Evolutionary conservation across 768 basidiomycete species (phyloP).

Genomic region (Gymnopilus dilepis): DNA sequence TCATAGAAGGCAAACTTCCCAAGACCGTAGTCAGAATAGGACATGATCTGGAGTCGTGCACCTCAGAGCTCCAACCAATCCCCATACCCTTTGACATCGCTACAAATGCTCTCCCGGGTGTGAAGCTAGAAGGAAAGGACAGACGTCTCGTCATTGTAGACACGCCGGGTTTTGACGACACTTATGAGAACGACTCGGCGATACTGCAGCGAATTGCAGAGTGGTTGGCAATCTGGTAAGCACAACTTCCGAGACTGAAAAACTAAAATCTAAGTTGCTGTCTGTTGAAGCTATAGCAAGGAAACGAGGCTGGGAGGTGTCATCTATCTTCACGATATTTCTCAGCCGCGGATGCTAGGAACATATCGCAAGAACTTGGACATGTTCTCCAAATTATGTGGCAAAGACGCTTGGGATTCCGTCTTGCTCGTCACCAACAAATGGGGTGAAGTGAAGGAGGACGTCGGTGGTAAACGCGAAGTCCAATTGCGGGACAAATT

Average conservation of each 20-base stretch:
- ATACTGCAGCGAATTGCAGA: slow-evolving; percentile 3
- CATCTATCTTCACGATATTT: slow-evolving; percentile 16
- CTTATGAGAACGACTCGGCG: neutral
- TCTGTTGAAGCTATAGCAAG: neutral
- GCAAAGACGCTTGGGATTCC: neutral
- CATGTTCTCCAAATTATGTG: slow-evolving; percentile 8
- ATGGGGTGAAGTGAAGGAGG: neutral
- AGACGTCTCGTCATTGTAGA: slow-evolving; percentile 7
- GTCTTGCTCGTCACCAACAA: slow-evolving; percentile 9
- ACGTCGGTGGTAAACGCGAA: slow-evolving; percentile 39
- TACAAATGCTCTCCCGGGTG: neutral
- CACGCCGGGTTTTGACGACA: slow-evolving; percentile 15
- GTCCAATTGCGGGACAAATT: neutral
- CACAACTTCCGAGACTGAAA: neutral
- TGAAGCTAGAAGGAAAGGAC: neutral
- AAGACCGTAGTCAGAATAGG: neutral
- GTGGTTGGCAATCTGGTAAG: slow-evolving; percentile 10
- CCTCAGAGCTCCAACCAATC: neutral
- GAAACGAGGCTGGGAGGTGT: slow-evolving; percentile 4
- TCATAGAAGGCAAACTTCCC: neutral
- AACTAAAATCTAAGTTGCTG: neutral
- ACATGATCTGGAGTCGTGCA: slow-evolving; percentile 9
- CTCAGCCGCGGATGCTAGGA: neutral
- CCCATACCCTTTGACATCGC: neutral
- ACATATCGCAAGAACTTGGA: neutral